Evolutionary conservation across 1,139 yeast genomes (phyloP).

Genomic region (Candida sojae): DNA sequence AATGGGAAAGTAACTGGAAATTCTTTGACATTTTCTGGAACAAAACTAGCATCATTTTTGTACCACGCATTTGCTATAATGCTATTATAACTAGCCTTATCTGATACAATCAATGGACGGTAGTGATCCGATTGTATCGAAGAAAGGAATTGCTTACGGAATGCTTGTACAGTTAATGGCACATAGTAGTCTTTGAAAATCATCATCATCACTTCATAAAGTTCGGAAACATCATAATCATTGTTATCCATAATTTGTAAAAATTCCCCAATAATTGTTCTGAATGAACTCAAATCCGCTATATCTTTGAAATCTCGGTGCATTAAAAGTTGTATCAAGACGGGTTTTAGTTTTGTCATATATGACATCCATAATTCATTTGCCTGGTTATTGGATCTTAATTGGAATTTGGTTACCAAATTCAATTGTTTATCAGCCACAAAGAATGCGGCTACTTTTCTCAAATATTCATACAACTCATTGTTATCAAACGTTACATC

Average conservation of each 20-base stretch:
- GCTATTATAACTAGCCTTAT: constrained; percentile 58
- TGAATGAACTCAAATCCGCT: constrained; percentile 37
- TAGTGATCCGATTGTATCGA: constrained; percentile 80
- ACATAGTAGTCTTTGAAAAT: constrained; percentile 64
- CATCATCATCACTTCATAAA: constrained; percentile 63
- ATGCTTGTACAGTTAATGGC: constrained; percentile 53
- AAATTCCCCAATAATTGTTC: constrained; percentile 69
- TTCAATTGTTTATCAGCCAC: constrained; percentile 72
- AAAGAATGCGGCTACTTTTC: constrained; percentile 74
- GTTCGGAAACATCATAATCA: constrained; percentile 58
- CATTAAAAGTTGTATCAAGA: constrained; percentile 40
- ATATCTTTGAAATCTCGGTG: constrained; percentile 27
- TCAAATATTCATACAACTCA: constrained; percentile 53
- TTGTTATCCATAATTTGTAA: constrained; percentile 77
- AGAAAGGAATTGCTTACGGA: constrained; percentile 60
- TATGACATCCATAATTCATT: constrained; percentile 81
- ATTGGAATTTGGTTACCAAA: constrained; percentile 54
- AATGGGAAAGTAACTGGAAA: constrained; percentile 84
- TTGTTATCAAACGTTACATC: constrained; percentile 24
- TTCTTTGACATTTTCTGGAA: constrained; percentile 31
- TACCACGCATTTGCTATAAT: constrained; percentile 73
- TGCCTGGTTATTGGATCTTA: constrained; percentile 57
- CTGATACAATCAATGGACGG: constrained; percentile 78
- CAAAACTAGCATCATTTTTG: constrained; percentile 50
- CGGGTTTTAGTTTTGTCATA: constrained; percentile 58